Evolutionary conservation across 148 eudicot species (phyloP).

Genomic region (Vaccinium vitisidaea): DNA sequence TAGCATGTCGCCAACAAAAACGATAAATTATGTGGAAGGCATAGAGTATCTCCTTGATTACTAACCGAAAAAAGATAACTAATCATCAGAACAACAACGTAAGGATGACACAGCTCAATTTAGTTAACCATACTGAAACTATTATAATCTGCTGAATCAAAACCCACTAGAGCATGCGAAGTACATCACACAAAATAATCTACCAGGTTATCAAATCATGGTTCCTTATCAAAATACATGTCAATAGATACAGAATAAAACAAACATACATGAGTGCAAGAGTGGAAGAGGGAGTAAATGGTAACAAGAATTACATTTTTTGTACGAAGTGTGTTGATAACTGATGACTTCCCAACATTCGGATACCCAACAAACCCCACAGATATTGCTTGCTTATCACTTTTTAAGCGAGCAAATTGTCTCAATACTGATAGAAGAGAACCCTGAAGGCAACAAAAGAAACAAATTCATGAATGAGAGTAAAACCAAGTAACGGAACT

Average conservation of each 20-base stretch:
- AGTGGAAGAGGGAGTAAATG: not conserved
- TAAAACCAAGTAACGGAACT: not conserved
- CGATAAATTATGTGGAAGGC: not conserved
- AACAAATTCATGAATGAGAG: not conserved
- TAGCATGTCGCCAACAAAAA: not conserved
- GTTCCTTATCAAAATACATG: not conserved
- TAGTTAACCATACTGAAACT: not conserved
- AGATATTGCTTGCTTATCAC: constrained; percentile 86
- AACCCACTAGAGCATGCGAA: not conserved
- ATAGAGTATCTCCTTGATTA: not conserved
- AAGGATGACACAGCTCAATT: not conserved
- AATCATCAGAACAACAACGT: not conserved
- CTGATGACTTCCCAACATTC: constrained; percentile 95
- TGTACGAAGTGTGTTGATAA: constrained; percentile 81
- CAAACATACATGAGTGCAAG: not conserved
- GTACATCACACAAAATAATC: not conserved
- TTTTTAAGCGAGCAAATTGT: constrained; percentile 82
- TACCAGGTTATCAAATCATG: not conserved
- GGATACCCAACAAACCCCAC: constrained; percentile 98
- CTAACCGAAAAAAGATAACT: no score
- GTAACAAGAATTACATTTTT: constrained; percentile 57
- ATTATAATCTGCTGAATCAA: not conserved
- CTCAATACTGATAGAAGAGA: constrained; percentile 85
- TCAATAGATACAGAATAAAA: not conserved
- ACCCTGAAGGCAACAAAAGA: constrained; percentile 43